Evolutionary conservation across 306 rosid species (phyloP), one percentile per base, ranked within the genome.

Genomic region (Inga leiocalycina): DNA sequence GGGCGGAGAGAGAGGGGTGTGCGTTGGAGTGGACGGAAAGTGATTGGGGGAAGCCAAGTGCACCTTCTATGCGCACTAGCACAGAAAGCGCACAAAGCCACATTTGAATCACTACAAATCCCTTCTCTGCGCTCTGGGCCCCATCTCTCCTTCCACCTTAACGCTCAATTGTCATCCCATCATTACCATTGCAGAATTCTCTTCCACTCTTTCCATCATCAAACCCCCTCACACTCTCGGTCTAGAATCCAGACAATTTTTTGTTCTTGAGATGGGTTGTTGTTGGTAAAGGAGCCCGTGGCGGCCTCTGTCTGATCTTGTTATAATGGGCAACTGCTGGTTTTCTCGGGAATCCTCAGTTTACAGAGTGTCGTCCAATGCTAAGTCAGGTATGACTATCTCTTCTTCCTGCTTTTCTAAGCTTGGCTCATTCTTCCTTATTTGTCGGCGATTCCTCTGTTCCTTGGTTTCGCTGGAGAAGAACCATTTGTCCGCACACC

Each of bases 271-370:
- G 89, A 89, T 86, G 92, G 74, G 11, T 56, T 56, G 73, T 83
- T 81, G 87, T 71, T 80, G 79, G 30, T 90, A 74, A 90, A 76
- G 84, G 82, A 57, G 76, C 11, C 76, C 79, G 56, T 65, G 85
- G 77, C 74, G 41, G 54, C 76, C 15, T 68, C 73, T 19, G 7
- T 85, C 83, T 86, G 79, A 74, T 61, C 83, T 85, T 86, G 79
- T 39, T 49, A 78, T 52, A 81, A 97, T 94, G 99, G 99, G 99
- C 20, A 97, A 97, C 81, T 97, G 98, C 87, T 92, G 89, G 88
- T 94, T 66, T 79, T 87, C 90, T 59, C 75, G 82, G 86, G 89
- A 92, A 56, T 88, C 97, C 66, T 87, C 94, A 27, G 91, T 88
- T 84, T 87, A 90, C 89, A 87, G 93, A 88, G 96, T 96, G 61